Percentiles rank a stretch among this genome's conserved stretches.
Evolutionary conservation across 306 rosid genomes (phyloP).

Genomic region (Rosa multiflora): DNA sequence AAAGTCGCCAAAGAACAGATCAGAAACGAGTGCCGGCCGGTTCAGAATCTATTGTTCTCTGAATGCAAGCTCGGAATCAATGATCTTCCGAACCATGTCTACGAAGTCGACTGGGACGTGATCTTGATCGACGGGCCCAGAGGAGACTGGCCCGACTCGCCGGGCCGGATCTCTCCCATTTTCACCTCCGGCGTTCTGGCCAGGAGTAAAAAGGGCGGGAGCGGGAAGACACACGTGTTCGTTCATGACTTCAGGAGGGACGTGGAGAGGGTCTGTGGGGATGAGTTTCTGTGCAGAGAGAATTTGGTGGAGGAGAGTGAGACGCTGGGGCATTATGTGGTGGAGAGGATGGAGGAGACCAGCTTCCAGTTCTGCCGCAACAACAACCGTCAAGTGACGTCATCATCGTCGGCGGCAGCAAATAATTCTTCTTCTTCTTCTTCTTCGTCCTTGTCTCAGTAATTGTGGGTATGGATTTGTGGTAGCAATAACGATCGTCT

Average conservation of each 20-base stretch:
- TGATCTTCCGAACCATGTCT: constrained; percentile 92
- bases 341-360: constrained; percentile 79
- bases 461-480: not conserved
- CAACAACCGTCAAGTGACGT: constrained; percentile 18
- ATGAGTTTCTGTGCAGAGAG: constrained; percentile 76
- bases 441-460: constrained; percentile 18
- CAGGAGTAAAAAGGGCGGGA: constrained; percentile 87
- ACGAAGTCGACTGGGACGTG: constrained; percentile 91
- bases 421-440: not conserved
- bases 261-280: constrained; percentile 60
- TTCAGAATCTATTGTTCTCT: constrained; percentile 81
- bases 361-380: constrained; percentile 74
- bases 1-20: constrained; percentile 60
- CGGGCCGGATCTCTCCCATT: constrained; percentile 78
- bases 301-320: constrained; percentile 76
- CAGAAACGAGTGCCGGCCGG: constrained; percentile 83
- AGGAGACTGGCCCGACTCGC: constrained; percentile 92
- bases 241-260: constrained; percentile 73
- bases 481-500: constrained; percentile 17
- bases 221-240: constrained; percentile 81
- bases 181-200: constrained; percentile 90
- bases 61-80: constrained; percentile 85
- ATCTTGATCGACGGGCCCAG: constrained; percentile 87
- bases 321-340: constrained; percentile 69
- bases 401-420: constrained; percentile 18